These are phyloP conservation scores for Wilcoxina mikolae DNA, from an alignment of 495 filamentous ascomycete species.

Conservation along the genomic window DNA sequence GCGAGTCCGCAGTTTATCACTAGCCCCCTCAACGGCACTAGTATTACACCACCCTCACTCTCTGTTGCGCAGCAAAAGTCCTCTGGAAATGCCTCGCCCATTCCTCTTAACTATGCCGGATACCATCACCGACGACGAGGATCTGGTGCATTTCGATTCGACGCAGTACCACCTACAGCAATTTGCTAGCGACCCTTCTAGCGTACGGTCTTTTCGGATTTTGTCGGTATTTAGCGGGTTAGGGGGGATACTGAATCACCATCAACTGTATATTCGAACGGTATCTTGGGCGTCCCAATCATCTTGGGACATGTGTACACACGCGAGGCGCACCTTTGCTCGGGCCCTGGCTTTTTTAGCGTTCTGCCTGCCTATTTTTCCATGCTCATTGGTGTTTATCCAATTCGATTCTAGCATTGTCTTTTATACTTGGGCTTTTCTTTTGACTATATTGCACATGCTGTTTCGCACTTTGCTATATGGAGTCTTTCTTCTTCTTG, in stretches of 20 bases:
- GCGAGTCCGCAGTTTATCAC: not conserved
- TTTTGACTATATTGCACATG: not conserved
- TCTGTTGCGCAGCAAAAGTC: constrained; percentile 10
- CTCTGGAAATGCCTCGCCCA: constrained; percentile 24
- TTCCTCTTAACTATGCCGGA: constrained; percentile 26
- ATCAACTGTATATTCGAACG: not conserved
- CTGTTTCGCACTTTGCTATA: not conserved
- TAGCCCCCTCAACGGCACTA: not conserved
- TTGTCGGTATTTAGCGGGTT: too few species aligned
- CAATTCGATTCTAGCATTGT: constrained; percentile 4
- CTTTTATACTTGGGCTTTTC: constrained; percentile 4
- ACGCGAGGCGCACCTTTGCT: constrained; percentile 26
- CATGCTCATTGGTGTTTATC: not conserved
- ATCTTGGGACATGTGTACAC: constrained; percentile 15
- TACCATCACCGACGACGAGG: constrained; percentile 24
- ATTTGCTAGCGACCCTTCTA: constrained; percentile 26
- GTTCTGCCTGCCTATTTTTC: constrained; percentile 4
- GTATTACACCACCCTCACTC: not conserved
- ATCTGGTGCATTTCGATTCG: constrained; percentile 27
- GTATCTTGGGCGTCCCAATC: not conserved
- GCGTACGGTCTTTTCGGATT: not conserved
- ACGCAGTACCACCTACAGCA: constrained; percentile 23
- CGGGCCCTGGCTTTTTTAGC: constrained; percentile 19
- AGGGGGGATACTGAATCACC: too few species aligned
- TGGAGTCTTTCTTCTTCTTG: constrained; percentile 4